These are phyloP conservation scores for Sungouiella thailandica DNA, from an alignment of 805 yeast genomes.

Conservation along the genomic window DNA sequence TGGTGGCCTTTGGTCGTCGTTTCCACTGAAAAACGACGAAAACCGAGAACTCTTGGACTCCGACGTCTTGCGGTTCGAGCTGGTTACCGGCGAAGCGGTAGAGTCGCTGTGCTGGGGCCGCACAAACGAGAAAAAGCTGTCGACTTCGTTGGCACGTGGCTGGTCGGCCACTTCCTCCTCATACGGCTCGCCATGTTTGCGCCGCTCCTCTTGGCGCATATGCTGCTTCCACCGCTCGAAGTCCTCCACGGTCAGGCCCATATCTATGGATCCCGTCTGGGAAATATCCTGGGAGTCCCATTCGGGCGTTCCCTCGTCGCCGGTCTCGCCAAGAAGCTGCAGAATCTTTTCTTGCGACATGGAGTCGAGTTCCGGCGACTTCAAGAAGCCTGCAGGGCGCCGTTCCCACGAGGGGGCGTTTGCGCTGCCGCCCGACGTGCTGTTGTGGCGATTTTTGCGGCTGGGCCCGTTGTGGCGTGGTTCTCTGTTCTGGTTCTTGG, in stretches of 20 bases:
- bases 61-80: slow-evolving; percentile 6
- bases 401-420: slow-evolving; percentile 30
- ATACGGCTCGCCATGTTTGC: slow-evolving; percentile 38
- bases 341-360: slow-evolving; percentile 30
- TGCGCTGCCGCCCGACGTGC: slow-evolving; percentile 14
- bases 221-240: slow-evolving; percentile 56
- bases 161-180: slow-evolving; percentile 8
- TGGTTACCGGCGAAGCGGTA: slow-evolving; percentile 5
- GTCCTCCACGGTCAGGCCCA: slow-evolving; percentile 52
- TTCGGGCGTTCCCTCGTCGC: slow-evolving; percentile 34
- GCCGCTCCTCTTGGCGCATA: slow-evolving; percentile 48
- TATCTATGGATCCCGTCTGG: slow-evolving; percentile 21
- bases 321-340: slow-evolving; percentile 31
- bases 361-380: slow-evolving; percentile 23
- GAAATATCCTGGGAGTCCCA: slow-evolving; percentile 33
- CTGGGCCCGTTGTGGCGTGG: slow-evolving; percentile 9
- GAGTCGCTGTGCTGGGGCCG: slow-evolving; percentile 20
- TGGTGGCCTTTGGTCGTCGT: neutral
- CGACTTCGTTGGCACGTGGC: slow-evolving; percentile 35
- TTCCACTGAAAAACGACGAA: slow-evolving; percentile 26
- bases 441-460: slow-evolving; percentile 11
- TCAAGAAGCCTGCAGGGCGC: slow-evolving; percentile 17
- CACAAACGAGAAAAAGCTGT: slow-evolving; percentile 39
- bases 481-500: slow-evolving; percentile 10
- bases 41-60: slow-evolving; percentile 31